Evolutionary conservation across 345 rosid genomes (phyloP).

Genomic region (Gynandropsis gynandra): DNA sequence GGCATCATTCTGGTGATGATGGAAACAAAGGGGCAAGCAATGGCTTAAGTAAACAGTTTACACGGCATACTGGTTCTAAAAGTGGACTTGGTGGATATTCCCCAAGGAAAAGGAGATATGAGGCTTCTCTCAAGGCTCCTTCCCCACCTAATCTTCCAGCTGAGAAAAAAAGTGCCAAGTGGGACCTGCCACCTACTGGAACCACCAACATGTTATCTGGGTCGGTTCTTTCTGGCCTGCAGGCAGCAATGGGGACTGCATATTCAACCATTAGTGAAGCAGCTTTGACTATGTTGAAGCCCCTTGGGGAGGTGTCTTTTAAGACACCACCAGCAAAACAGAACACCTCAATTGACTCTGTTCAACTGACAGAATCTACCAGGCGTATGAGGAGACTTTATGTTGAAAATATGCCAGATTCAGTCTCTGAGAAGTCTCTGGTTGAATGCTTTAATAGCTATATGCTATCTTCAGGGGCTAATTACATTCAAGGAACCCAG

Average conservation of each 20-base stretch:
- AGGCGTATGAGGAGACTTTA: constrained; percentile 86
- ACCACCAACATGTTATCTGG: constrained; percentile 23
- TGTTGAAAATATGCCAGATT: constrained; percentile 69
- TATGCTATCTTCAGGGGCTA: constrained; percentile 61
- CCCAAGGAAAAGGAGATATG: constrained; percentile 78
- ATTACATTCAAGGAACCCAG: constrained; percentile 52
- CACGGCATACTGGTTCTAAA: constrained; percentile 38
- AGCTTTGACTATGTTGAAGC: constrained; percentile 37
- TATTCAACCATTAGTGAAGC: constrained; percentile 35
- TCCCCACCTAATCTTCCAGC: constrained; percentile 60
- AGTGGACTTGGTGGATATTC: constrained; percentile 96
- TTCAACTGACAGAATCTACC: constrained; percentile 83
- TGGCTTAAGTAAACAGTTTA: constrained; percentile 46
- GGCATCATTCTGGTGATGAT: constrained; percentile 40
- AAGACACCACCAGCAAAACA: constrained; percentile 31
- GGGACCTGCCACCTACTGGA: constrained; percentile 66
- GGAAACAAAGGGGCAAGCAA: constrained; percentile 33
- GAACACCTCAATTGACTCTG: constrained; percentile 45
- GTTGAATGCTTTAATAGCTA: constrained; percentile 54
- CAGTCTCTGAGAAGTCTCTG: constrained; percentile 73
- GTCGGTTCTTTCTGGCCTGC: constrained; percentile 40
- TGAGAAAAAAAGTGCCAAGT: constrained; percentile 66
- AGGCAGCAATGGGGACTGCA: constrained; percentile 31
- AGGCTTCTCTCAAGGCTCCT: constrained; percentile 52
- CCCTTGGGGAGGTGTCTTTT: constrained; percentile 31